Conservation (phyloP, 108 stramenopile genomes). For the Fistulifera solaris region DNA sequence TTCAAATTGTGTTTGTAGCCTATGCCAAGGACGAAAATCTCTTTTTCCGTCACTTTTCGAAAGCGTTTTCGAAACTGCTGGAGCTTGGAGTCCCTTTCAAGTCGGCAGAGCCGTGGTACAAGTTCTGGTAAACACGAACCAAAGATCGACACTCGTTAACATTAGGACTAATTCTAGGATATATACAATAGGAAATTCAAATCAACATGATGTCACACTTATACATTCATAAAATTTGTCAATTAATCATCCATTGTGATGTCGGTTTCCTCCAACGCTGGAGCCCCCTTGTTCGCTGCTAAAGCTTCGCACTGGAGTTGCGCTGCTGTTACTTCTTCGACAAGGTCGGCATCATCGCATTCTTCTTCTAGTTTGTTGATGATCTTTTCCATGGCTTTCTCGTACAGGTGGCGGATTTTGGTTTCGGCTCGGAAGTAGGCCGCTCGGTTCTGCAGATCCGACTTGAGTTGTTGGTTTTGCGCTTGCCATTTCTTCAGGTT, state of each 20-base stretch:
- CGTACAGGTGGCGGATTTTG: constrained; percentile 37
- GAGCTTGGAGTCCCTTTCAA: constrained; percentile 67
- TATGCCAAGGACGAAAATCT: constrained; percentile 91
- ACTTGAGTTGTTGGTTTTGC: constrained; percentile 28
- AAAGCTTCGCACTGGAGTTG: constrained; percentile 14
- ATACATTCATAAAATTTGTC: not conserved
- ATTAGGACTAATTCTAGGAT: too few species aligned
- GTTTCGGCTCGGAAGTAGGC: constrained; percentile 49
- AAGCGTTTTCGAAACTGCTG: constrained; percentile 73
- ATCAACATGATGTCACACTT: not conserved
- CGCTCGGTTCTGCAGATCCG: constrained; percentile 42
- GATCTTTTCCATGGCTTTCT: constrained; percentile 40
- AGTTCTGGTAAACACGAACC: constrained; percentile 49
- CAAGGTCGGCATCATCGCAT: constrained; percentile 41
- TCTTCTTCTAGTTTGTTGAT: constrained; percentile 41
- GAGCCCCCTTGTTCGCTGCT: constrained; percentile 4
- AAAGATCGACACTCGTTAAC: too few species aligned
- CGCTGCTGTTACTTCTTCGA: constrained; percentile 35
- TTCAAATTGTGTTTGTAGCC: too few species aligned
- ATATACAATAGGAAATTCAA: not conserved
- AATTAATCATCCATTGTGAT: not conserved
- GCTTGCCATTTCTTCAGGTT: constrained; percentile 37
- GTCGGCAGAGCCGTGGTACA: constrained; percentile 61
- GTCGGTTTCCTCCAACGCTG: too few species aligned
- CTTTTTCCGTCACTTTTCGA: constrained; percentile 81